Percentiles rank a stretch among this genome's conserved stretches.
Evolutionary conservation across 441 rosid species (phyloP).

Genomic region (Eugenia klotzschiana): DNA sequence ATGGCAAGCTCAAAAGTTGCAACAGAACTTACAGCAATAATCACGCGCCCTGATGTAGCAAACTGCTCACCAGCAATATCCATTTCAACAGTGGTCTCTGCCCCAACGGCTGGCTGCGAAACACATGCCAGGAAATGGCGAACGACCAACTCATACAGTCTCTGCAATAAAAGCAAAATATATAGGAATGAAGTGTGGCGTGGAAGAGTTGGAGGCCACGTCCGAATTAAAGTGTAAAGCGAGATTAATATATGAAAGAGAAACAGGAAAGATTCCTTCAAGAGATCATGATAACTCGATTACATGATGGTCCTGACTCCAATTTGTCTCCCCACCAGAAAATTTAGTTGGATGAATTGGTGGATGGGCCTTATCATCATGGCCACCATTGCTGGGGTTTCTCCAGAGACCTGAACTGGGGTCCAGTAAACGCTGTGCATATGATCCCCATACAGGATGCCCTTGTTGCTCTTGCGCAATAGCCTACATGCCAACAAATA

Average conservation of each 20-base stretch:
- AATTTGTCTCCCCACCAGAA: constrained; percentile 65
- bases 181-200: background rate
- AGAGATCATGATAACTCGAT: constrained; percentile 1
- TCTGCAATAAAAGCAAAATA: constrained; percentile 26
- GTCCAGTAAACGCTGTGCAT: constrained; percentile 67
- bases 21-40: constrained; percentile 60
- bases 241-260: background rate
- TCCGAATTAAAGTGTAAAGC: background rate
- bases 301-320: constrained; percentile 90
- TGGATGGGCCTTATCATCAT: constrained; percentile 97
- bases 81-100: constrained; percentile 85
- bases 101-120: constrained; percentile 91
- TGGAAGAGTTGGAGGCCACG: background rate
- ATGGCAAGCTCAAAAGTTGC: background rate
- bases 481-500: constrained; percentile 22
- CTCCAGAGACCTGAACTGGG: constrained; percentile 75
- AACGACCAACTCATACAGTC: constrained; percentile 83
- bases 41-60: constrained; percentile 79
- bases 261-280: background rate
- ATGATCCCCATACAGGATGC: constrained; percentile 84
- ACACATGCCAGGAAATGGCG: constrained; percentile 95
- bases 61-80: constrained; percentile 88
- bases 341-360: constrained; percentile 94
- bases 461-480: constrained; percentile 75
- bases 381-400: constrained; percentile 88